A percentile compares a stretch with the other conserved stretches of the same genome.
Conservation (phyloP, 2,329 filamentous ascomycete species). For the Samsoniella hepiali region DNA sequence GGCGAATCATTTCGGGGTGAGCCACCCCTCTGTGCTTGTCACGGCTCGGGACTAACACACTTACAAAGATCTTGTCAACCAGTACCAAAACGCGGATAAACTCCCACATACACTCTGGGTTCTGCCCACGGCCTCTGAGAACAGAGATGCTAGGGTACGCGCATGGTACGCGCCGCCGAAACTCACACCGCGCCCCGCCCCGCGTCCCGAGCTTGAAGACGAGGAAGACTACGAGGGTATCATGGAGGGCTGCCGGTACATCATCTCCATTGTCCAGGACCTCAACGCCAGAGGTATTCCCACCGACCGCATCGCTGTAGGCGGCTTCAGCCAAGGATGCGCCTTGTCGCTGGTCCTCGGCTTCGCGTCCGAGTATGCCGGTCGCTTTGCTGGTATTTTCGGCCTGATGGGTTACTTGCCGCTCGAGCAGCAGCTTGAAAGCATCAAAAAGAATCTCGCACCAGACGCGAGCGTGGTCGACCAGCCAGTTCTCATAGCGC, state of each 20-base stretch:
- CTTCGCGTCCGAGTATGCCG: not conserved
- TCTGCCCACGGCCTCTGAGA: not conserved
- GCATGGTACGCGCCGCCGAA: not conserved
- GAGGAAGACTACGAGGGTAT: slow-evolving; percentile 12
- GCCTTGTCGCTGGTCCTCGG: slow-evolving; percentile 4
- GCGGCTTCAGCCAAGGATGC: slow-evolving; percentile 10
- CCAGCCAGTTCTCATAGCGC: not conserved
- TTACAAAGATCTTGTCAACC: not conserved
- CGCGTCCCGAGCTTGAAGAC: slow-evolving; percentile 9
- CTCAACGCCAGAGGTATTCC: not conserved
- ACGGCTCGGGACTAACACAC: not conserved
- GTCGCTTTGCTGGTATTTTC: not conserved
- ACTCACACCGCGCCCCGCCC: not conserved
- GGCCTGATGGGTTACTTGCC: slow-evolving; percentile 5
- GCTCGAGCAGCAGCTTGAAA: not conserved
- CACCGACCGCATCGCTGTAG: not conserved
- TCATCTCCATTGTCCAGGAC: not conserved
- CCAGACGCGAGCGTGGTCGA: not conserved
- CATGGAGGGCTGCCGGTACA: slow-evolving; percentile 4
- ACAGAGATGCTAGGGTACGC: slow-evolving; percentile 5
- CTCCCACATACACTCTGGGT: not conserved
- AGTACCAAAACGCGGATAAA: not conserved
- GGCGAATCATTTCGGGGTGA: slow-evolving; percentile 8
- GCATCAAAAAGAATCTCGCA: not conserved
- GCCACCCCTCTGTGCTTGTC: too few relatives aligned